Evolutionary conservation across 148 eudicot genomes (phyloP), one percentile per base, ranked within the genome.

Genomic region (Persicaria tinctoria): DNA sequence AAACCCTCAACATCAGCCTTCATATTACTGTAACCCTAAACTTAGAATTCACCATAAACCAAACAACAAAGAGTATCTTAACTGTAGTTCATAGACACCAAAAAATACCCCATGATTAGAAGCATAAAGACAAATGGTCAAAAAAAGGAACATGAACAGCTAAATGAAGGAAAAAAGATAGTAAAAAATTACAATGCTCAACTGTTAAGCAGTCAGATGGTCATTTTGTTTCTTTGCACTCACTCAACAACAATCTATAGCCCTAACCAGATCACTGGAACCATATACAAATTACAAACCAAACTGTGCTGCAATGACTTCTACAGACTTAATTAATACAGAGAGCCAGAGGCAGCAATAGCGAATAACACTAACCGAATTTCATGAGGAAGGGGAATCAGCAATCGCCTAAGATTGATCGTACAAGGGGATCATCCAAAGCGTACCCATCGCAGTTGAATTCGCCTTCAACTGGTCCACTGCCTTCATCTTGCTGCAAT

Each of bases 401-500:
- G 41, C 41, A 32, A 32, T 32, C 41, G 41, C 41, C 3, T 32
- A 32, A 62, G 13, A 27, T 11, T 23, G 68, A 38, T 12, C 16
- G 8, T 41, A 76, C 89, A 5, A 89, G 87, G 63, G 90, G 82
- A 75, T 90, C 84, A 75, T 86, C 96, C 79, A 87, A 49, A 59
- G 80, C 51, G 78, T 80, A 87, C 56, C 91, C 91, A 72, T 89
- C 93, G 63, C 86, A 85, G 49, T 86, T 83, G 74, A 83, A 93
- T 38, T 91, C 98, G 49, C 78, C 84, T 72, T 80, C 80, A 11
- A 75, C 83, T 6, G 79, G 23, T 38, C 81, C 89, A 23, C 84
- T 55, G 73, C 82, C 92, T 75, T 81, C 93, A 84, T 88, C 92
- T 89, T 89, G 93, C 80, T 77, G 73, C 14, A 83, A 77, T 77